Base-by-base conservation (phyloP, 257 asterid species). In the Capsicum rhomboideum region DNA sequence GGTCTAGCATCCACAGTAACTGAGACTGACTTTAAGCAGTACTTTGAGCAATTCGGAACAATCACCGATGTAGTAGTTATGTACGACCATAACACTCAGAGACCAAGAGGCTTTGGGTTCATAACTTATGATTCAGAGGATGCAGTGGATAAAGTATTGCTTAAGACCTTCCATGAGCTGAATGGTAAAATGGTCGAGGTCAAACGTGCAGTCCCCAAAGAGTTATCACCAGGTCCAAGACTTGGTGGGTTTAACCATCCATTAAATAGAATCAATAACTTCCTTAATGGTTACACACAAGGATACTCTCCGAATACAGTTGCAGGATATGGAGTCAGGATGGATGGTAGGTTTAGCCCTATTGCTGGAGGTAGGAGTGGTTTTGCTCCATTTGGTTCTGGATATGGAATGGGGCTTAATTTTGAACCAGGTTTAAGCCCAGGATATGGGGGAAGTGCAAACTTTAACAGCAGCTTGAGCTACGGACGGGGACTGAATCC, bases 111-210 rank as follows among this genome's bases (percentile, higher is more conserved):
- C 69, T 85, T 85, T 85, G 87, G 87, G 68, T 85, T 85, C 80
- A 85, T 85, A 40, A 85, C 87, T 72, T 85, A 85, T 61, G 87
- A 85, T 63, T 85, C 83, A 6, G 87, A 85, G 85, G 87, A 85
- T 50, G 87, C 87, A 0, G 85, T 85, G 82, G 85, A 85, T 84
- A 74, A 74, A 61, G 87, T 85, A 53, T 83, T 85, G 85, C 83
- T 85, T 21, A 85, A 82, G 82, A 64, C 87, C 31, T 85, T 85
- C 46, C 87, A 85, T 16, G 87, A 85, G 82, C 83, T 85, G 79
- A 82, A 82, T 85, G 87, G 87, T 59, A 85, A 85, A 85, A 82
- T 85, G 87, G 87, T 85, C 7, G 87, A 85, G 85, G 87, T 85
- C 80, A 85, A 85, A 66, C 83, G 83, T 59, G 87, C 87, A 31